Conservation (phyloP, 805 yeast genomes). For the Wickerhamiella dianesei region DNA sequence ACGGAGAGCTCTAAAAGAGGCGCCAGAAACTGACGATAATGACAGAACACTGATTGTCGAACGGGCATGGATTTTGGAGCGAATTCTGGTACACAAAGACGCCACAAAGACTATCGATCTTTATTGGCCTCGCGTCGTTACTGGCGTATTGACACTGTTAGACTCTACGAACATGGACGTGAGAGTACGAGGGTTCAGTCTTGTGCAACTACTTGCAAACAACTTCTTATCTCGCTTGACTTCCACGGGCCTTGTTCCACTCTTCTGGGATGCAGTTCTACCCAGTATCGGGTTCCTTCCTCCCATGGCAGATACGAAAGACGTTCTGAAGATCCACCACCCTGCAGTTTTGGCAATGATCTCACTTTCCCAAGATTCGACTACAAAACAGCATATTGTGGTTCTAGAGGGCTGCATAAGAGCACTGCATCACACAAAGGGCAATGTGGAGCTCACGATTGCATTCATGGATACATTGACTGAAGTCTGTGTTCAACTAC, state of each 20-base stretch:
- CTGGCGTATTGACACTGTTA: conserved; percentile 21
- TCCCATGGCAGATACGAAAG: conserved; percentile 17
- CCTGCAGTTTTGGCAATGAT: conserved; percentile 33
- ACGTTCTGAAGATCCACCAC: conserved; percentile 14
- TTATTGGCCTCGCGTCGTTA: conserved; percentile 24
- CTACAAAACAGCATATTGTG: conserved; percentile 11
- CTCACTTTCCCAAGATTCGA: conserved; percentile 25
- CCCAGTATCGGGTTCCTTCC: conserved; percentile 24
- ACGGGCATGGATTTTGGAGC: conserved; percentile 14
- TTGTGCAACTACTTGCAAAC: conserved; percentile 9
- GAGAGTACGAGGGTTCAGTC: conserved; percentile 18
- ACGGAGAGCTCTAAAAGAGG: not conserved
- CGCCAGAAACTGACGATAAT: not conserved
- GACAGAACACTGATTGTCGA: not conserved
- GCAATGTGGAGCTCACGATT: conserved; percentile 15
- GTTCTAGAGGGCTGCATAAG: conserved; percentile 21
- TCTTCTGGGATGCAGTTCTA: conserved; percentile 21
- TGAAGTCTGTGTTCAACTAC: conserved; percentile 11
- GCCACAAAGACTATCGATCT: not conserved
- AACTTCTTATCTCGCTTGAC: conserved; percentile 7
- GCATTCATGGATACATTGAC: conserved; percentile 10
- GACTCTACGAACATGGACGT: conserved; percentile 20
- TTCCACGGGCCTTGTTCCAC: conserved; percentile 20
- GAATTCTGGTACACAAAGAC: conserved; percentile 1
- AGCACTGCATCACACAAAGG: conserved; percentile 17